Evolutionary conservation across 495 filamentous ascomycete genomes (phyloP), one percentile per base, ranked within the genome.

Genomic region (Penicillium herquei): DNA sequence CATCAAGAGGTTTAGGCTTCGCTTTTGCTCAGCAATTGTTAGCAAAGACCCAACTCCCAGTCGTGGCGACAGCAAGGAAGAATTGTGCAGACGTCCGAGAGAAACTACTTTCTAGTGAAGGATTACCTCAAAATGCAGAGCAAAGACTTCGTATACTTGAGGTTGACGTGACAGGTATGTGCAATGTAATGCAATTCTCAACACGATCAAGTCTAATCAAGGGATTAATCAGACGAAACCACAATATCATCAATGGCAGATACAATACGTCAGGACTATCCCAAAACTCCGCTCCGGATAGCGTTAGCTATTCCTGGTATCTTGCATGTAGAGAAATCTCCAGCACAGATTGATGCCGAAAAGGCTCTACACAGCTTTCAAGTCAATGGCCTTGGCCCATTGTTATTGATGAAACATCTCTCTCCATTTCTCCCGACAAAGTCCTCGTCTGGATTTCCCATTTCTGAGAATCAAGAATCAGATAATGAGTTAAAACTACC

Each of bases 321-420:
- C 48, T 78, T 95, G 1, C 76, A 84, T 64, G 85, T 89, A 0
- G 91, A 95, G 62, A 91, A 88, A 59, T 82, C 85, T 1, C 87
- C 86, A 0, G 57, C 68, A 0, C 83, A 87, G 52, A 78, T 96
- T 42, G 67, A 84, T 51, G 72, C 77, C 48, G 76, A 66, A 7
- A 60, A 72, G 32, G 82, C 88, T 1, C 70, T 85, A 13, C 69
- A 83, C 9, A 89, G 79, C 16, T 86, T 89, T 64, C 71, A 77
- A 16, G 81, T 87, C 35, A 95, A 95, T 57, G 71, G 85, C 0
- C 75, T 95, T 0, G 89, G 89, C 0, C 89, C 88, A 0, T 62
- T 95, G 37, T 68, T 95, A 26, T 76, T 94, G 39, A 80, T 88
- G 59, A 93, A 96, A 62, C 81, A 90, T 54, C 87, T 95, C 54